These are phyloP conservation scores for Podospora tetraspora DNA, from an alignment of 495 filamentous ascomycete genomes.

Conservation along the genomic window DNA sequence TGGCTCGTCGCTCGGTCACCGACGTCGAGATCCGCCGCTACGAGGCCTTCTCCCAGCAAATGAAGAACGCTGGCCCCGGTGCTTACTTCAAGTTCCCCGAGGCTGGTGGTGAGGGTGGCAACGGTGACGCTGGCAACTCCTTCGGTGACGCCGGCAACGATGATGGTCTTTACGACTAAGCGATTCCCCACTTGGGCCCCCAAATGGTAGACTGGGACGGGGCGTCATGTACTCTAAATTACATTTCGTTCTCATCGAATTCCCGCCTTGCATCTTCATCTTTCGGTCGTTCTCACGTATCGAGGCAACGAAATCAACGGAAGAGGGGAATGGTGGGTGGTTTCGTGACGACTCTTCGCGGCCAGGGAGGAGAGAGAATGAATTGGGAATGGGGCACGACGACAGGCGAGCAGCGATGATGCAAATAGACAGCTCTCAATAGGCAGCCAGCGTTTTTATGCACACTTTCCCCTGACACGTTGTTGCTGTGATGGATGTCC, in stretches of 20 bases:
- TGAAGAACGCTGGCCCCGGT: slow-evolving; percentile 95
- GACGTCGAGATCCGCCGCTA: slow-evolving; percentile 97
- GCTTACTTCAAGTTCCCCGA: slow-evolving; percentile 96
- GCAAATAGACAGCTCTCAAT: neutral
- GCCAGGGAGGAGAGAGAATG: neutral
- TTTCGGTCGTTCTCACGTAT: slow-evolving; percentile 7
- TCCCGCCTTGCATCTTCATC: slow-evolving; percentile 3
- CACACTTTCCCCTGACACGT: neutral
- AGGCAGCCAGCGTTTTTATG: neutral
- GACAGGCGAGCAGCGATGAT: neutral
- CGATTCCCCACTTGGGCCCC: neutral
- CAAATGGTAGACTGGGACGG: slow-evolving; percentile 5
- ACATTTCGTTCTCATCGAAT: neutral
- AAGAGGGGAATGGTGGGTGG: neutral
- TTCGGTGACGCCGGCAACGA: slow-evolving; percentile 84
- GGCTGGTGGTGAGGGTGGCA: slow-evolving; percentile 53
- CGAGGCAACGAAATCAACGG: neutral
- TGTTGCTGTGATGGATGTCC: neutral
- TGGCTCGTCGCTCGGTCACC: slow-evolving; percentile 84
- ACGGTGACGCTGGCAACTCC: slow-evolving; percentile 48
- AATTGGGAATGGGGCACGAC: neutral
- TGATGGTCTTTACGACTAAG: slow-evolving; percentile 72
- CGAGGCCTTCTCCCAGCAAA: slow-evolving; percentile 95
- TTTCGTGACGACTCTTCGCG: neutral
- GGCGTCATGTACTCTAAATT: slow-evolving; percentile 20